Base-by-base conservation (phyloP, 371 early-diverging fungal genomes). In the Nematocida parisii region DNA sequence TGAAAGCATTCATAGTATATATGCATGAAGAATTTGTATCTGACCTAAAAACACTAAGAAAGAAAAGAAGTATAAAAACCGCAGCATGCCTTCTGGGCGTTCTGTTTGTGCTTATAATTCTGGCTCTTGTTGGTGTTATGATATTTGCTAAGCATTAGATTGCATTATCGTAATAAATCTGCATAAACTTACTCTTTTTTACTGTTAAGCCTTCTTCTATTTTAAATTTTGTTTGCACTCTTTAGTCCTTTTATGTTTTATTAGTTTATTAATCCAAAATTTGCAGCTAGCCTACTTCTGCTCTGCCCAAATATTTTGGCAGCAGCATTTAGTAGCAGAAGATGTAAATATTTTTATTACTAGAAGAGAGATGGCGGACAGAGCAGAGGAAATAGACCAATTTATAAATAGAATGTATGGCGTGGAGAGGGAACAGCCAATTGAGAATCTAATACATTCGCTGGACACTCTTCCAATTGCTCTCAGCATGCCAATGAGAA, bases 11-110 rank as follows among this genome's bases (percentile, higher is more conserved):
- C 57, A 75, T 75, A 39, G 44, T 75, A 7, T 75, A 75, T 45
- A 67, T 75, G 68, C 66, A 75, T 52, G 50, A 75, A 20, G 75
- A 75, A 6, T 75, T 75, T 47, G 40, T 64, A 3, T 24, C 20
- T 20, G 75, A 75, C 68, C 52, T 75, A 45, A 57, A 55, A 44
- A 66, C 11, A 6, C 18, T 67, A n/a, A 52, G 75, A 20, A 75
- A 67, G 24, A 66, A 22, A 61, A 27, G 24, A 13, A 73, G 40
- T 6, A 6, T 73, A 20, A 68, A 73, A 20, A 40, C 13, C 6
- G 66, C 13, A 27, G 39, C 27, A 11, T 33, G 7, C 20, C 24
- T 61, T 7, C 2, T 73, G 1, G 18, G 15, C 1, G 67, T 9
- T 9, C 11, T 73, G 9, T 39, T 73, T 66, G 42, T 70, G n/a